A percentile compares a stretch with the other conserved stretches of the same genome.
phyloP scores from a whole-genome alignment of 1,284 basidiomycete species.

The Melampsora larici-populina region DNA sequence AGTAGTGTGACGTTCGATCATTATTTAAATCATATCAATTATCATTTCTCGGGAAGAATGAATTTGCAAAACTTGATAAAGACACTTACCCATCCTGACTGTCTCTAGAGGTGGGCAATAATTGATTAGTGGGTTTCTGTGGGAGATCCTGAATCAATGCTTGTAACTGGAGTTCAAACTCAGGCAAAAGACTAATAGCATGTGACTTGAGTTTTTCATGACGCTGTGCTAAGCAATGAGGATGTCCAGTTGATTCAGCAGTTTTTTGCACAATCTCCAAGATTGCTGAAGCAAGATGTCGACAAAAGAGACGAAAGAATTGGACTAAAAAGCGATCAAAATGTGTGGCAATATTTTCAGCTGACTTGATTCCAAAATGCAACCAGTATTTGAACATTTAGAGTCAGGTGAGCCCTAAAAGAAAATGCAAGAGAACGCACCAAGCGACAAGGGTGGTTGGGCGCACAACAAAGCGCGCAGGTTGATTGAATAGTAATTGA shows the following conservation, averaged over 20 bases:
- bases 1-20: too few relatives aligned
- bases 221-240: neutral
- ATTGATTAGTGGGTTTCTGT: too few relatives aligned
- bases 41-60: too few relatives aligned
- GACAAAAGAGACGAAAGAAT: neutral
- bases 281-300: neutral
- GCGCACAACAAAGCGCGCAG: neutral
- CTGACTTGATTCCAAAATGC: too few relatives aligned
- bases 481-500: conserved; percentile 1
- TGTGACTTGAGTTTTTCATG: neutral
- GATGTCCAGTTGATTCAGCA: neutral
- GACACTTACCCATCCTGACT: too few relatives aligned
- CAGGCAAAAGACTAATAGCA: neutral
- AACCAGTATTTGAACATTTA: too few relatives aligned
- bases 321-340: neutral
- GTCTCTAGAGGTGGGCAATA: too few relatives aligned
- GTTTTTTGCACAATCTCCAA: neutral
- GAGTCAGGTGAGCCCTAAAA: neutral
- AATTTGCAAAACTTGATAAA: too few relatives aligned
- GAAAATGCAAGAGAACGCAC: neutral
- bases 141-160: neutral
- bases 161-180: neutral
- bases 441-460: neutral
- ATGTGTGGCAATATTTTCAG: too few relatives aligned
- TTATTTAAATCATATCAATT: too few relatives aligned